Evolutionary conservation across 192 early-diverging fungal species (phyloP).

Genomic region (Mortierella hygrophila): DNA sequence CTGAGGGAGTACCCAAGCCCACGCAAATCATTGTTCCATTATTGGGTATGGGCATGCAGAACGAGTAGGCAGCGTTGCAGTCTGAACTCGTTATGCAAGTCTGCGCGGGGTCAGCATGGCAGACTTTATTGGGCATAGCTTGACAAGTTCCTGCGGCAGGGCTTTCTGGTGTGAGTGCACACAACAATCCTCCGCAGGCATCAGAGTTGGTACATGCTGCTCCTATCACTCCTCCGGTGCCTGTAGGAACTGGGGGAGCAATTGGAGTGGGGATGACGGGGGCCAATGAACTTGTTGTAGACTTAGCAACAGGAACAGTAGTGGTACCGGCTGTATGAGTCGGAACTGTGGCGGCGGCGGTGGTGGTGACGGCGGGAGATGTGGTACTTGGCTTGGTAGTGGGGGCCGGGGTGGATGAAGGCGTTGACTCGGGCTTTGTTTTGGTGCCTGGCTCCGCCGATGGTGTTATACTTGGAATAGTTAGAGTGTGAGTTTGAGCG

Average conservation of each 20-base stretch:
- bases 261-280: neutral
- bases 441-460: neutral
- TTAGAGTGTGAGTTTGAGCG: too few relatives aligned
- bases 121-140: neutral
- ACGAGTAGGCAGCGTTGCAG: constrained; percentile 21
- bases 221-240: neutral
- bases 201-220: constrained; percentile 9
- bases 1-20: constrained; percentile 18
- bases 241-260: neutral
- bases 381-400: neutral
- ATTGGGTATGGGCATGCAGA: neutral
- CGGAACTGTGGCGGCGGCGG: neutral
- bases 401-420: too few relatives aligned
- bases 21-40: constrained; percentile 6
- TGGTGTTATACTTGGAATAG: too few relatives aligned
- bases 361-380: neutral
- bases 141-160: constrained; percentile 8
- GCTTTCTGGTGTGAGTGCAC: neutral
- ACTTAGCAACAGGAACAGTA: neutral
- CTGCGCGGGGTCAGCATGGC: neutral
- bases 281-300: neutral
- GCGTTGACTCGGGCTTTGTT: neutral
- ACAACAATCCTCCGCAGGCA: constrained; percentile 6
- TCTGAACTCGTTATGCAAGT: constrained; percentile 18
- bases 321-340: neutral